A percentile compares a stretch with the other conserved stretches of the same genome.
Conservation (phyloP, 2,329 filamentous ascomycete genomes). For the Aspergillus novofumigatus region DNA sequence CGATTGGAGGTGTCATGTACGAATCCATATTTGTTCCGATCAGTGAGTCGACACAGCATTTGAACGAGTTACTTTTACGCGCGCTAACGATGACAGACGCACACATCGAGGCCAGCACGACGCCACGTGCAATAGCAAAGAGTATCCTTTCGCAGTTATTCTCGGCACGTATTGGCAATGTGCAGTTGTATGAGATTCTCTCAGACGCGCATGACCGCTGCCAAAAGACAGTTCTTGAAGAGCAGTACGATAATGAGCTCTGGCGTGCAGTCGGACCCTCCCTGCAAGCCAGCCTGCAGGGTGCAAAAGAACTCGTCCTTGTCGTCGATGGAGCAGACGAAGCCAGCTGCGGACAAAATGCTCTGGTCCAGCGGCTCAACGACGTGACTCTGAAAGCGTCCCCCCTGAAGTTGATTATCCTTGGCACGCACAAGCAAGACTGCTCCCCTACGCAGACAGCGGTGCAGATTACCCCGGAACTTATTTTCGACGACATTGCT, state of each 20-base stretch:
- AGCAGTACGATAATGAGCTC: constrained; percentile 33
- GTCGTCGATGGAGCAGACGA: constrained; percentile 40
- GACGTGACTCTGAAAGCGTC: constrained; percentile 17
- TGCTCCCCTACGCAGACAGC: constrained; percentile 8
- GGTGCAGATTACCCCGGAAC: constrained; percentile 27
- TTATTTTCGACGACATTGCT: constrained; percentile 35
- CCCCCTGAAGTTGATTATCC: constrained; percentile 28
- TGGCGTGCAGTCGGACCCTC: constrained; percentile 33
- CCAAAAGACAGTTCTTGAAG: constrained; percentile 16
- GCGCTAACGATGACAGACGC: constrained; percentile 18
- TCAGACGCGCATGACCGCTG: constrained; percentile 27
- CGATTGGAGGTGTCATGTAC: constrained; percentile 33
- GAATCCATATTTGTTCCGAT: constrained; percentile 36
- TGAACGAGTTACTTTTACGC: neutral
- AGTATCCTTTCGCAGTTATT: constrained; percentile 36
- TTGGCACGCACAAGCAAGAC: constrained; percentile 23
- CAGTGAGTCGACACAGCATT: constrained; percentile 16
- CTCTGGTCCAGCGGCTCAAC: constrained; percentile 26
- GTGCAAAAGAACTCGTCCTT: constrained; percentile 34
- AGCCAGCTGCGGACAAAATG: constrained; percentile 25
- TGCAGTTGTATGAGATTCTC: constrained; percentile 35
- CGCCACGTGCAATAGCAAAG: constrained; percentile 31
- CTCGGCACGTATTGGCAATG: constrained; percentile 37
- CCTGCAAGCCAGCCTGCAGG: constrained; percentile 23
- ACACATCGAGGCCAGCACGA: constrained; percentile 29